Evolutionary conservation across 148 eudicot species (phyloP), one percentile per base, ranked within the genome.

Genomic region (Vaccinium myrtillus): DNA sequence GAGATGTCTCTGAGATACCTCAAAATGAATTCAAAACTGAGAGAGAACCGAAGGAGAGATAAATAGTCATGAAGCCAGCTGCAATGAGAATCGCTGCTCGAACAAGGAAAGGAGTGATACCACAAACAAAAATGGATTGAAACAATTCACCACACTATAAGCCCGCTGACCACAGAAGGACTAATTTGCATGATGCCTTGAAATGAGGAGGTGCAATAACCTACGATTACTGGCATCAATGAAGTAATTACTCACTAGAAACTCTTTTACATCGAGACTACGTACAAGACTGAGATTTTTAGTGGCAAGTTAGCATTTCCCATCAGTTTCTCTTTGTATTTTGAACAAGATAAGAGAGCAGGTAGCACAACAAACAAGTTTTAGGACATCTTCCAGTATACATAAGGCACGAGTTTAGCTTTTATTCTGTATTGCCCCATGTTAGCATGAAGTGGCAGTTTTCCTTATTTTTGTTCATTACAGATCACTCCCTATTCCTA

Each of bases 291-390:
- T 71, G 21, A 73, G n/a, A 32, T 39, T 73, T 73, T n/a, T 73
- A 6, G 77, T 1, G 23, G 77, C 77, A 73, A 73, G 77, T 46
- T 59, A 43, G n/a, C 50, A 30, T 11, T 21, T 79, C 46, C 15
- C 8, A 30, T 69, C 39, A 69, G 74, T 3, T 27, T 27, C 18
- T 13, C 18, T 69, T 27, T 6, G 50, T 39, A 12, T 43, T 23
- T 61, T 80, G 21, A 61, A 21, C 83, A 80, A 43, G 73, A 80
- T 46, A 43, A 80, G 54, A 61, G 23, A 43, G 6, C 55, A 48
- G 39, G 43, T 61, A 83, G 30, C 58, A 83, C 36, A 19, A 43
- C 21, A 48, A 77, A 77, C 58, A 48, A 75, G 61, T 58, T 75
- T 13, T 83, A 56, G 49, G 32, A 83, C 18, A 30, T 69, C 83